phyloP scores from a whole-genome alignment of 768 basidiomycete genomes.

The Boletus tylopilopsis region DNA sequence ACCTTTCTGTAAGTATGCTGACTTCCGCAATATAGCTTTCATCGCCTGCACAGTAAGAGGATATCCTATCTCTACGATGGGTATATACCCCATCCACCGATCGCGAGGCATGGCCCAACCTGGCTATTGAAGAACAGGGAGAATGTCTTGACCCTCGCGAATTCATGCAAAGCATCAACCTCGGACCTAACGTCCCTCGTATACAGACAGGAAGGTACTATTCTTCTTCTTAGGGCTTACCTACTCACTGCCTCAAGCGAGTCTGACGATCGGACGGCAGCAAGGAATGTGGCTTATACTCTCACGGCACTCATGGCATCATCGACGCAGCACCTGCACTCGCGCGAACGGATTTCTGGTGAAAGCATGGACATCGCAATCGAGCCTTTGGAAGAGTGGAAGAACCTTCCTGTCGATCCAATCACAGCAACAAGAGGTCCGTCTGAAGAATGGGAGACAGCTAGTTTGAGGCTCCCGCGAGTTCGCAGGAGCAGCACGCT shows the following conservation, averaged over 20 bases:
- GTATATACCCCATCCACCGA: conserved; percentile 23
- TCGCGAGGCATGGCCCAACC: conserved; percentile 21
- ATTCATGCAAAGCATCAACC: conserved; percentile 17
- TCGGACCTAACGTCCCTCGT: conserved; percentile 20
- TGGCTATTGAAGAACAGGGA: conserved; percentile 16
- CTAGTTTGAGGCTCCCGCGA: conserved; percentile 16
- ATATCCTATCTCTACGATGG: conserved; percentile 12
- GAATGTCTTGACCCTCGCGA: conserved; percentile 9
- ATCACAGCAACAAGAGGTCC: conserved; percentile 23
- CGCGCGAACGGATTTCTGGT: conserved; percentile 21
- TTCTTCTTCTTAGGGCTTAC: conserved; percentile 6
- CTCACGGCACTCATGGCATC: conserved; percentile 21
- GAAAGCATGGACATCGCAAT: conserved; percentile 10
- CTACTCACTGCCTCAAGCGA: conserved; percentile 8
- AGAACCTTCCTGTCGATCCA: conserved; percentile 24
- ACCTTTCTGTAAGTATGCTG: too few species aligned
- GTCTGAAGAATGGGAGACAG: conserved; percentile 14
- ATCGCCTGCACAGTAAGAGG: conserved; percentile 15
- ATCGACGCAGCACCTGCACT: conserved; percentile 22
- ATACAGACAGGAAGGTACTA: conserved; percentile 1
- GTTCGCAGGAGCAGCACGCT: neutral
- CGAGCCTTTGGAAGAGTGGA: conserved; percentile 20
- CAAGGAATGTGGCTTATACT: conserved; percentile 19
- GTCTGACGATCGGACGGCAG: neutral
- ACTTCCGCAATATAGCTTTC: conserved; percentile 7